Evolutionary conservation across 495 filamentous ascomycete genomes (phyloP).

Genomic region (Cenococcum geophilum): DNA sequence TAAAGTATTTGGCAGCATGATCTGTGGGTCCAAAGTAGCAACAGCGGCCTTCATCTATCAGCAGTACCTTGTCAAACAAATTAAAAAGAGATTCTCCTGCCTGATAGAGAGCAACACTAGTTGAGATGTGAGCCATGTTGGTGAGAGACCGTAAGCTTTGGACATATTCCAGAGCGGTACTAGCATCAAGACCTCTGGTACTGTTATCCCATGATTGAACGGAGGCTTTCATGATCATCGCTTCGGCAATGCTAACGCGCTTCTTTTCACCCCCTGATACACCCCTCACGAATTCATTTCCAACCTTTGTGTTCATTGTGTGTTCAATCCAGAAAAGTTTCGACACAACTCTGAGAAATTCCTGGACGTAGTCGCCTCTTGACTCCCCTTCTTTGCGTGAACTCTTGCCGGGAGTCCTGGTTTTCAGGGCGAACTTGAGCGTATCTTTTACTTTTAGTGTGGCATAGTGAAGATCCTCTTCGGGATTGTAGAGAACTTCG

Average conservation of each 20-base stretch:
- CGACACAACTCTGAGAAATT: conserved; percentile 63
- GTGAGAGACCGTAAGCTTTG: conserved; percentile 57
- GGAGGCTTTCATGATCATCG: conserved; percentile 59
- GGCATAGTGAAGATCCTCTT: conserved; percentile 70
- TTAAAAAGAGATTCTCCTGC: conserved; percentile 64
- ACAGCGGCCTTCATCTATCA: conserved; percentile 62
- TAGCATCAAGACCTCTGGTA: conserved; percentile 61
- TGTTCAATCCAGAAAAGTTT: conserved; percentile 77
- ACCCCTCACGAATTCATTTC: conserved; percentile 59
- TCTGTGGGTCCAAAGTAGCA: conserved; percentile 57
- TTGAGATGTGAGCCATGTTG: conserved; percentile 55
- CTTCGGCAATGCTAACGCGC: conserved; percentile 63
- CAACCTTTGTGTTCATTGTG: conserved; percentile 60
- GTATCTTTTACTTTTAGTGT: conserved; percentile 66
- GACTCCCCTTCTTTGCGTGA: conserved; percentile 57
- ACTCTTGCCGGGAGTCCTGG: conserved; percentile 58
- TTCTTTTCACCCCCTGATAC: conserved; percentile 71
- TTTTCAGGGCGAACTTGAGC: conserved; percentile 62
- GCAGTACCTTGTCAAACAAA: conserved; percentile 63
- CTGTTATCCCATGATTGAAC: conserved; percentile 66
- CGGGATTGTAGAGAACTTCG: conserved; percentile 49
- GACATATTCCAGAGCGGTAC: conserved; percentile 61
- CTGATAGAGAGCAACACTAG: conserved; percentile 63
- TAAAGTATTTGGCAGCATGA: conserved; percentile 56
- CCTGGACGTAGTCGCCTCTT: conserved; percentile 55